Conservation (phyloP, 192 early-diverging fungal species). For the Allomyces arbusculus region DNA sequence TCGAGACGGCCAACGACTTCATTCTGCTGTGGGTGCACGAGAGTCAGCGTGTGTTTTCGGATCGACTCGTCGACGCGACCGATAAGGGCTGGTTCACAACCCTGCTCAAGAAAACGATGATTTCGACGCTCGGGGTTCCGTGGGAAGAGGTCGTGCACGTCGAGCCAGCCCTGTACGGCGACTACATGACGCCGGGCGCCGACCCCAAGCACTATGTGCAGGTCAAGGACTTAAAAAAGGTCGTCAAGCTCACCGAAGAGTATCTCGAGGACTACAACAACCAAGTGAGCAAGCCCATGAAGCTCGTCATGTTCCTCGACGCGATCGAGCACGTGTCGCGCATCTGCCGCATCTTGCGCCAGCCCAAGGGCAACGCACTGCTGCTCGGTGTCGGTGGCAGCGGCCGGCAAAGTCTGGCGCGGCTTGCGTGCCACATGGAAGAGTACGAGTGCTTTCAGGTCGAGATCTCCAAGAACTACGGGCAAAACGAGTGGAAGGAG, state of each 20-base stretch:
- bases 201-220: conserved; percentile 65
- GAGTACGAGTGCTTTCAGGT: conserved; percentile 86
- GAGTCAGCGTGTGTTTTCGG: conserved; percentile 89
- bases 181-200: conserved; percentile 30
- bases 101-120: conserved; percentile 56
- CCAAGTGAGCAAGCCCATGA: conserved; percentile 72
- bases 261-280: conserved; percentile 98
- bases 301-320: conserved; percentile 87
- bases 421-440: conserved; percentile 99
- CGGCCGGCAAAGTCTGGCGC: conserved; percentile 91
- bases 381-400: conserved; percentile 92
- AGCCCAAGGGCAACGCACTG: conserved; percentile 91
- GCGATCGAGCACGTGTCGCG: conserved; percentile 92
- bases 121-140: conserved; percentile 67
- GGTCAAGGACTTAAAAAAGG: conserved; percentile 66
- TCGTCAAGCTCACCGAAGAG: conserved; percentile 82
- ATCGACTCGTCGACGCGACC: conserved; percentile 70
- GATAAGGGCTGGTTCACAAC: conserved; percentile 85
- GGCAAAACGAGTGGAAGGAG: conserved; percentile 90
- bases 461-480: conserved; percentile 90
- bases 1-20: conserved; percentile 54
- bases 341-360: conserved; percentile 93
- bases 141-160: conserved; percentile 51
- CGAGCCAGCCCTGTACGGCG: conserved; percentile 92
- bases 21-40: conserved; percentile 97